Conservation (phyloP, 768 basidiomycete species). For the Boletus reticuloceps region DNA sequence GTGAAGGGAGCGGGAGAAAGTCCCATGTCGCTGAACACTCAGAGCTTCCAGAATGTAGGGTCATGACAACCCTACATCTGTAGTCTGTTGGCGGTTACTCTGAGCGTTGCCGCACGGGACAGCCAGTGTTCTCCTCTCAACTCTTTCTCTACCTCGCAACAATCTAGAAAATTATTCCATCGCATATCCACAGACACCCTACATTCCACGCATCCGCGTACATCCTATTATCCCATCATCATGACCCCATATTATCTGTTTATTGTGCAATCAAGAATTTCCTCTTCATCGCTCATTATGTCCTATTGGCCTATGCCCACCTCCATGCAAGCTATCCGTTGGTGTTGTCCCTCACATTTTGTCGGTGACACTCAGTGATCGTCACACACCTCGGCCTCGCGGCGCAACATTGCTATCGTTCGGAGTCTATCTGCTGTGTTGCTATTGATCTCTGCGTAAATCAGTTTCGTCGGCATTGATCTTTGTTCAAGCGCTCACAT, state of each 20-base stretch:
- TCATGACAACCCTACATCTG: too few species aligned
- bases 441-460: constrained; percentile 25
- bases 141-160: neutral
- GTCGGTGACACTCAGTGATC: constrained; percentile 9
- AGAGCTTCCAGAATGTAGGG: too few species aligned
- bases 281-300: constrained; percentile 26
- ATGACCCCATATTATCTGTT: constrained; percentile 23
- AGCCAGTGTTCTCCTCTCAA: too few species aligned
- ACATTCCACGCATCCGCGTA: constrained; percentile 17
- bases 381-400: neutral
- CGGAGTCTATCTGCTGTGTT: constrained; percentile 20
- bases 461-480: constrained; percentile 16
- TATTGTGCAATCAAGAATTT: constrained; percentile 27
- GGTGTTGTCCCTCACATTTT: constrained; percentile 18
- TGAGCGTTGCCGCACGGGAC: too few species aligned
- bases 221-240: constrained; percentile 22
- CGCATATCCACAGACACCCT: constrained; percentile 28
- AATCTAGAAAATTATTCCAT: constrained; percentile 22
- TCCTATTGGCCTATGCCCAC: constrained; percentile 15
- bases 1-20: too few species aligned
- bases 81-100: too few species aligned
- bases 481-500: constrained; percentile 13
- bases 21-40: too few species aligned
- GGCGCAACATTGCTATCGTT: constrained; percentile 18
- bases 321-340: constrained; percentile 4